These are phyloP conservation scores for Aspergillus alliaceus DNA, from an alignment of 2,329 filamentous ascomycete species.

Conservation along the genomic window DNA sequence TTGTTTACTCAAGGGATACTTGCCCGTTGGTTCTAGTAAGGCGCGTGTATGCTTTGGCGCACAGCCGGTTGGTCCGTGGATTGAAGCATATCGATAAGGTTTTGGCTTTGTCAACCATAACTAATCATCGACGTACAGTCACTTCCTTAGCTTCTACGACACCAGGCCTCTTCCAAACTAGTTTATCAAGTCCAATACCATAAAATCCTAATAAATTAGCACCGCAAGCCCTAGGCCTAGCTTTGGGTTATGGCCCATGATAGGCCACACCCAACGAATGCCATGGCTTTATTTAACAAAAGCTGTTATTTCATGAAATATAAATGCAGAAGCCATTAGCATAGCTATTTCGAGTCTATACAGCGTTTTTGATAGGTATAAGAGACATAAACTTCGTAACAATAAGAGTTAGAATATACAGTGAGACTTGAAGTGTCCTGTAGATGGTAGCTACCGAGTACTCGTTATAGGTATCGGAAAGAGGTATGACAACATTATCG, in stretches of 20 bases:
- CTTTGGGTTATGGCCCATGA: background rate
- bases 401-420: background rate
- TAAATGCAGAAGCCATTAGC: background rate
- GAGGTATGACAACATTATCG: slow-evolving; percentile 6
- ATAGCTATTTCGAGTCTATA: background rate
- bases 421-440: background rate
- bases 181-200: background rate
- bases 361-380: background rate
- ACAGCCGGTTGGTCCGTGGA: too few relatives aligned
- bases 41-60: too few relatives aligned
- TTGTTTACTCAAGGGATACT: background rate
- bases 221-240: background rate
- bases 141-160: background rate
- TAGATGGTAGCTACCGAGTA: background rate
- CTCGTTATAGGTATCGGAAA: background rate
- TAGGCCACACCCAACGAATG: background rate
- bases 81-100: too few relatives aligned
- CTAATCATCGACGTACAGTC: too few relatives aligned
- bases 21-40: too few relatives aligned
- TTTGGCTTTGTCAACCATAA: too few relatives aligned
- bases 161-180: background rate
- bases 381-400: background rate
- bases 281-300: background rate
- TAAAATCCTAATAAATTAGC: background rate
- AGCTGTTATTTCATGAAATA: background rate